These are phyloP conservation scores for Saccharum officinarum DNA, from an alignment of 176 grass and related monocot species.

Conservation along the genomic window DNA sequence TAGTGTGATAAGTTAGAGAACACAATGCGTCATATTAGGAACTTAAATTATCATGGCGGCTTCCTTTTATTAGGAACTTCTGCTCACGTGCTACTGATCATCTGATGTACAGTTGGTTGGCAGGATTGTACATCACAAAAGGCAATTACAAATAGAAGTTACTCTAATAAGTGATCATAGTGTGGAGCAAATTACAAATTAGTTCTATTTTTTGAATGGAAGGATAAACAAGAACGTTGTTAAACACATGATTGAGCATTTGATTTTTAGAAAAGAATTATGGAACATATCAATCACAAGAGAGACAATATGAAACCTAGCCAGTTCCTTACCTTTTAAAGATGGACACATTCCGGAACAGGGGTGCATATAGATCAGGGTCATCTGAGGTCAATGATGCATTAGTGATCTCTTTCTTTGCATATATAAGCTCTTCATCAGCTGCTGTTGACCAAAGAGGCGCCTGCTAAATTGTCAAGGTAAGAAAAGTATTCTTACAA, in stretches of 20 bases:
- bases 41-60: neutral
- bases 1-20: neutral
- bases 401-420: conserved; percentile 59
- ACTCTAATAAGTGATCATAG: neutral
- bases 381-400: conserved; percentile 50
- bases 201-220: neutral
- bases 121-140: neutral
- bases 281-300: neutral
- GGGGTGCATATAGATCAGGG: conserved; percentile 61
- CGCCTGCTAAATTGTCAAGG: conserved; percentile 38
- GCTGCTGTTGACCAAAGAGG: conserved; percentile 60
- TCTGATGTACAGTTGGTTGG: neutral
- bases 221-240: neutral
- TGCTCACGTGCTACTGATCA: neutral
- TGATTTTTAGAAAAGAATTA: neutral
- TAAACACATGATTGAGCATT: neutral
- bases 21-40: neutral
- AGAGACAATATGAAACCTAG: conserved; percentile 18
- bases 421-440: conserved; percentile 77
- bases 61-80: neutral
- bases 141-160: neutral
- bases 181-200: neutral
- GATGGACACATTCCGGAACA: conserved; percentile 65
- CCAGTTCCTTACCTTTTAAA: conserved; percentile 61
- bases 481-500: conserved; percentile 15